Base-by-base conservation (phyloP, 2,329 filamentous ascomycete genomes). In the Fusarium pseudocircinatum region DNA sequence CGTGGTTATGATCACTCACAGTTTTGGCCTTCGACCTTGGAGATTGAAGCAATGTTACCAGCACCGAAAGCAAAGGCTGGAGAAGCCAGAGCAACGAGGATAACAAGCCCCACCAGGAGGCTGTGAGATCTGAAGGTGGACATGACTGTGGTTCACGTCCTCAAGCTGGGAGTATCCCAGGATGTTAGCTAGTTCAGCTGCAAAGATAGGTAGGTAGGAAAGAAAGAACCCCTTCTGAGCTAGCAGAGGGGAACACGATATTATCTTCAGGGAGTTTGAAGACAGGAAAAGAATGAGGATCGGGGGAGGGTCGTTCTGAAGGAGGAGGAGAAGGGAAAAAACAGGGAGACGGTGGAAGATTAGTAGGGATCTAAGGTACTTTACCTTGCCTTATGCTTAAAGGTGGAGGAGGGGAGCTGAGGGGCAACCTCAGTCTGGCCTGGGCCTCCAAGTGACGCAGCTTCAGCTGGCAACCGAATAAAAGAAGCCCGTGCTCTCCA, bases 41-140 rank as follows among this genome's bases (percentile, higher is more conserved):
- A 93, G 69, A 94, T 88, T 65, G 92, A 91, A 46, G 93, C 94
- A 81, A 97, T 96, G 83, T 97, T 97, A 70, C 95, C 95, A 77
- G 94, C 94, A 75, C 94, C 94, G 80, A 97, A 97, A 61, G 93
- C 94, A 75, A 92, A 86, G 40, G 90, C 89, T 24, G 93, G 93
- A 69, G 87, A 87, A 60, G 91, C 89, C 78, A 94, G 89, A 74
- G 89, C 84, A 76, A 95, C 85, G 75, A 96, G 84, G 74, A 94
- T 79, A 61, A 89, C 81, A 75, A 91, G 78, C 77, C 86, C 87
- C 81, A 90, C 79, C 69, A 90, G 78, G 77, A 89, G 81, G 78
- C 85, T 84, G 75, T 84, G 84, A 60, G 83, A 83, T 79, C 84
- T 87, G 73, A 85, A 78, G 70, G 82, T 81, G 75, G 85, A 81